A percentile compares a stretch with the other conserved stretches of the same genome.
Conservation (phyloP, 305 asterid species). For the Fraxinus sp. region DNA sequence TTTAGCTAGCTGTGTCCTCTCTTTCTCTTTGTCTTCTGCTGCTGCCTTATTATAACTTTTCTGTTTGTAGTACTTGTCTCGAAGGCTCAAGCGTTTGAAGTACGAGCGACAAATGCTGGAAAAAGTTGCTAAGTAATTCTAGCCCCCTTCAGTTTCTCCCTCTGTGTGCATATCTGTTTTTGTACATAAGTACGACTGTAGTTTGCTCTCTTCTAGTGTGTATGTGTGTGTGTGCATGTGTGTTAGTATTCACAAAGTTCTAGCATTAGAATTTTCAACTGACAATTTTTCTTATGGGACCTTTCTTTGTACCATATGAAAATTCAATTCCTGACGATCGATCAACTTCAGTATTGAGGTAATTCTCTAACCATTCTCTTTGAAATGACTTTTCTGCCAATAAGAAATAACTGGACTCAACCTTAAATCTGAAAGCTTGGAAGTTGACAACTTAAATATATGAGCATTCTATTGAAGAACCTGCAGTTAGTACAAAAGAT, state of each 20-base stretch:
- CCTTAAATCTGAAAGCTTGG: neutral
- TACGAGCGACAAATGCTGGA: conserved; percentile 56
- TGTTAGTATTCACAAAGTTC: neutral
- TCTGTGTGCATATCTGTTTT: neutral
- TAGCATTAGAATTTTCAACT: neutral
- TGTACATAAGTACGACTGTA: neutral
- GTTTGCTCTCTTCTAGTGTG: neutral
- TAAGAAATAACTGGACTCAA: neutral
- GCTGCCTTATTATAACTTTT: neutral
- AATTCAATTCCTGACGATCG: conserved; percentile 17
- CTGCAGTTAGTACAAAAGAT: neutral
- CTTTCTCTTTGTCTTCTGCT: neutral
- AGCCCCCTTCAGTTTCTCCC: neutral
- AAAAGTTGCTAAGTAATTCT: conserved; percentile 51
- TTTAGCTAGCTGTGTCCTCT: neutral
- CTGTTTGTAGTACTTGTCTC: conserved; percentile 43
- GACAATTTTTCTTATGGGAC: conserved; percentile 5
- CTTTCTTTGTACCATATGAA: conserved; percentile 30
- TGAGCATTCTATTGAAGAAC: neutral
- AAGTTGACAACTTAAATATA: neutral
- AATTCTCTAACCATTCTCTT: neutral
- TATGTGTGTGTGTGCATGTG: neutral
- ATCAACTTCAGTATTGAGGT: conserved; percentile 57
- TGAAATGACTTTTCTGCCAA: neutral
- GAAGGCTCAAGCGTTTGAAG: conserved; percentile 49